Base-by-base conservation (phyloP, 345 rosid genomes). In the Lepidium didymum region DNA sequence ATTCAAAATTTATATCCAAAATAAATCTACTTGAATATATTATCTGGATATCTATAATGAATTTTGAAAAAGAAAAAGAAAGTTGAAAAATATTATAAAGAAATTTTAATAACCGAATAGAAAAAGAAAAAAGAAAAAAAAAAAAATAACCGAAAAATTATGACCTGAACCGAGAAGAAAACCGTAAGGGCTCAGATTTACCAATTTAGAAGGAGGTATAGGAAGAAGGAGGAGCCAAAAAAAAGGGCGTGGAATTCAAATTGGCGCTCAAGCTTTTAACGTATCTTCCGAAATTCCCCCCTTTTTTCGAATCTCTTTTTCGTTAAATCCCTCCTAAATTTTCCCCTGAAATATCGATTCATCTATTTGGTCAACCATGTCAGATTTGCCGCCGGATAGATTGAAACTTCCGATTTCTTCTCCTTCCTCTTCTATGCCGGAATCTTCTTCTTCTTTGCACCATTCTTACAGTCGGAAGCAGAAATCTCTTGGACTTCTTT, bases 401-500 rank as follows among this genome's bases (percentile, higher is more conserved):
- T 23, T 53, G 15, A 68, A 42, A 29, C 56, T 44, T 34, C 29
- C 64, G 60, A 29, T 82, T 4, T 46, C 25, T 12, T 47, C 75
- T 54, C 70, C 75, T 1, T 58, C 82, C 6, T 50, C 77, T 5
- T 47, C 68, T 3, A 16, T 62, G 23, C 85, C 85, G 9, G 90
- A 83, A n/a, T 62, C 85, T n/a, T 68, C 85, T 36, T 72, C 82
- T 18, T 76, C 82, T 7, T 44, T 82, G 7, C 98, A 83, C 74
- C 82, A 80, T 38, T 42, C 79, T 5, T 92, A 92, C 41, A 87
- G 92, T 69, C 80, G 96, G 19, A 92, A 92, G 64, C 87, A 90
- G 80, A 92, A 92, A 67, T 92, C 98, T 29, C 90, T 92, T 8
- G 96, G 96, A 18, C 96, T 92, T 40, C 80, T 92, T 7, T 92